Conservation (phyloP, 805 yeast genomes). For the Starmerella apis region DNA sequence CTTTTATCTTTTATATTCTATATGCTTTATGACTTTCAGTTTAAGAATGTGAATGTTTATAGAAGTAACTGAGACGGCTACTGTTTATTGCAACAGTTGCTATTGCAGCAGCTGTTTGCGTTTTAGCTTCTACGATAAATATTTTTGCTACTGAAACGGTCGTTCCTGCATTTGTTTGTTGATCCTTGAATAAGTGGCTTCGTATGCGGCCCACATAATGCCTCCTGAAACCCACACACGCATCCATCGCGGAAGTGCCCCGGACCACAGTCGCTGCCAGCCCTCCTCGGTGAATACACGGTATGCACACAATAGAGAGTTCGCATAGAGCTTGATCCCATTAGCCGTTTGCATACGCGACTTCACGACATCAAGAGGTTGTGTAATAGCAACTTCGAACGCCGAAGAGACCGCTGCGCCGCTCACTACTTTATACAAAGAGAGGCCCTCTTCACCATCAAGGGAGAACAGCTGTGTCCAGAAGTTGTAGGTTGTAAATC, state of each 20-base stretch:
- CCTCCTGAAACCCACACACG: constrained; percentile 66
- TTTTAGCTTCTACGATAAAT: background rate
- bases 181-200: constrained; percentile 20
- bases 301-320: constrained; percentile 32
- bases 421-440: constrained; percentile 26
- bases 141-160: constrained; percentile 19
- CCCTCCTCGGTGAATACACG: constrained; percentile 36
- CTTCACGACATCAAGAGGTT: constrained; percentile 80
- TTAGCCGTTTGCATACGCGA: constrained; percentile 68
- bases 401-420: constrained; percentile 42
- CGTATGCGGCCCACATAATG: constrained; percentile 55
- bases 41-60: no score
- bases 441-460: constrained; percentile 23
- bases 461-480: constrained; percentile 48
- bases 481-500: constrained; percentile 73
- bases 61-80: no score
- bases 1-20: no score
- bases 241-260: constrained; percentile 48
- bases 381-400: constrained; percentile 69
- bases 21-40: no score
- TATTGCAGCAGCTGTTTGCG: no score
- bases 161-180: constrained; percentile 19
- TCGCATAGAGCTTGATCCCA: constrained; percentile 31
- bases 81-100: no score
- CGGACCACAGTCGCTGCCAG: constrained; percentile 31